These are phyloP conservation scores for Dispira parvispora DNA, from an alignment of 192 early-diverging fungal species.

Conservation along the genomic window DNA sequence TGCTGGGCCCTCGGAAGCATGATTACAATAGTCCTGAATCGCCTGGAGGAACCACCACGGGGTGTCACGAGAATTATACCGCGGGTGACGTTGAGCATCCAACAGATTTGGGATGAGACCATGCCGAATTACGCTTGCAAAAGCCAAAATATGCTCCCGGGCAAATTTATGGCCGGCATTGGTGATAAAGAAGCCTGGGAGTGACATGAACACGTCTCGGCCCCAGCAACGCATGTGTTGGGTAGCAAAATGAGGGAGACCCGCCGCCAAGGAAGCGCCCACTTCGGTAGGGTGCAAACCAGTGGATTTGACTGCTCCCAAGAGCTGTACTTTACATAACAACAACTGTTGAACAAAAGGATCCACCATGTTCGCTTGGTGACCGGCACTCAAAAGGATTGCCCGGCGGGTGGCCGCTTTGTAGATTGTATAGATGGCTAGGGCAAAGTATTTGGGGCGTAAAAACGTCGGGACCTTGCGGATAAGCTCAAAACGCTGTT, in stretches of 20 bases:
- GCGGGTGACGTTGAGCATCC: constrained; percentile 62
- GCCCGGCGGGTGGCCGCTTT: constrained; percentile 45
- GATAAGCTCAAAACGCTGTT: constrained; percentile 48
- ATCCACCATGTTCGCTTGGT: constrained; percentile 34
- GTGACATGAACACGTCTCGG: constrained; percentile 89
- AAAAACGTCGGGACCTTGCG: constrained; percentile 65
- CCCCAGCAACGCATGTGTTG: constrained; percentile 95
- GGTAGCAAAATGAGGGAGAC: constrained; percentile 85
- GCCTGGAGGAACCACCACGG: constrained; percentile 91
- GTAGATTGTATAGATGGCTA: constrained; percentile 64
- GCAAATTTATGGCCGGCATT: constrained; percentile 77
- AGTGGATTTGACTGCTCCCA: constrained; percentile 66
- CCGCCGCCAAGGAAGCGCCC: constrained; percentile 67
- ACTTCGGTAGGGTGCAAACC: constrained; percentile 49
- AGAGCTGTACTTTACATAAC: constrained; percentile 72
- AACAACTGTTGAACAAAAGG: constrained; percentile 53
- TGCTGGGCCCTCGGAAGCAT: constrained; percentile 51
- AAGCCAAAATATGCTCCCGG: constrained; percentile 67
- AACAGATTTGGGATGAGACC: constrained; percentile 95
- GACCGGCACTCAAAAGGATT: constrained; percentile 36
- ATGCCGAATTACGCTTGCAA: constrained; percentile 82
- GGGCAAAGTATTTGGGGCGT: constrained; percentile 85
- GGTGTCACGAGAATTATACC: constrained; percentile 94
- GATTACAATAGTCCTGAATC: constrained; percentile 72
- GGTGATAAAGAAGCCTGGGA: constrained; percentile 67